Evolutionary conservation across 345 rosid genomes (phyloP), one percentile per base, ranked within the genome.

Genomic region (Hirschfeldia incana): DNA sequence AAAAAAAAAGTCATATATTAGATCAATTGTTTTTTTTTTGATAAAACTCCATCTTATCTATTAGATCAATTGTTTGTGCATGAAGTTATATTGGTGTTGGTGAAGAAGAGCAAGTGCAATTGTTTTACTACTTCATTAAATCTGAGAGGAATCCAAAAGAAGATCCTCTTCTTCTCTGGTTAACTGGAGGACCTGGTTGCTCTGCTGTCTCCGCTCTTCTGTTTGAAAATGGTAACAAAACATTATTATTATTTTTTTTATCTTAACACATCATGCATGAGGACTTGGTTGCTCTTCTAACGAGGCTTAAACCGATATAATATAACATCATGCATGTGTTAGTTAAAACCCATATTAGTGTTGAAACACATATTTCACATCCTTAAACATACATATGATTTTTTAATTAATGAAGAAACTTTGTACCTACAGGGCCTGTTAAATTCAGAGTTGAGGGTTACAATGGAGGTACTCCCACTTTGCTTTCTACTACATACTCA

Each of bases 381-480:
- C 1, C 53, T 12, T 46, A 46, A 46, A 15, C 53, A 46, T 46
- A 12, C 3, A 3, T 44, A 44, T 4, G 4, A 3, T 30, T 46
- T 11, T 0, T 46, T 46, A 12, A 12, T 15, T 3, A 46, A 46
- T 42, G 49, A 2, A 42, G 8, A 44, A 39, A 44, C 15, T 44
- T 44, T 44, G 15, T 4, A 5, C n/a, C 4, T 13, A 37, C 65
- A 92, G 95, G 95, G 68, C 95, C 97, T 7, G 0, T 92, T n/a
- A 83, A 39, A 6, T 86, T 89, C 65, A 78, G 86, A 30, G 46
- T 46, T 0, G 80, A 73, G 65, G 88, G 78, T 37, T 87, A 92
- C 80, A 81, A 84, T 33, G 92, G 92, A 29, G 83, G 84, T 84
- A 66, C 73, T 49, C 97, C 97, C 17, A 78, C 84, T 9, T 59